Percentiles rank a stretch among this genome's conserved stretches.
phyloP scores from a whole-genome alignment of 192 early-diverging fungal species.

The Tieghemiomyces parasiticus region DNA sequence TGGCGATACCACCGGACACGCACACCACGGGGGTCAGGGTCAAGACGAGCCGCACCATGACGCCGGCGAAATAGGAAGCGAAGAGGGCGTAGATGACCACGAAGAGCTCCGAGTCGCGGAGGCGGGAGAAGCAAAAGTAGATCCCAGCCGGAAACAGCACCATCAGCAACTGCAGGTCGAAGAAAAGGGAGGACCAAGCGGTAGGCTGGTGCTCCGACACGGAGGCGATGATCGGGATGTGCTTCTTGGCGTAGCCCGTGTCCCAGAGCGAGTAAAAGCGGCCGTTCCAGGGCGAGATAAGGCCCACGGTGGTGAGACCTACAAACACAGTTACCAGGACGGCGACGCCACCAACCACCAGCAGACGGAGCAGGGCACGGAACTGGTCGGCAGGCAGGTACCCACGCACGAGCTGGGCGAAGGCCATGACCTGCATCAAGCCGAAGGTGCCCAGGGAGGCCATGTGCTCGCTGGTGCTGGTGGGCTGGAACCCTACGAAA shows the following conservation, averaged over 20 bases:
- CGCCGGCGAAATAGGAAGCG: slow-evolving; percentile 98
- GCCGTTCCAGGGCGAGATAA: slow-evolving; percentile 96
- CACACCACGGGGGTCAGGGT: slow-evolving; percentile 97
- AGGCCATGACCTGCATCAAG: slow-evolving; percentile 86
- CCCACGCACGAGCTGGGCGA: slow-evolving; percentile 67
- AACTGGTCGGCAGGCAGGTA: slow-evolving; percentile 75
- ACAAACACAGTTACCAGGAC: slow-evolving; percentile 45
- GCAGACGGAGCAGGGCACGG: slow-evolving; percentile 54
- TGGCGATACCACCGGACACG: slow-evolving; percentile 78
- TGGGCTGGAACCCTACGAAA: slow-evolving; percentile 99
- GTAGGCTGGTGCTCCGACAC: slow-evolving; percentile 99
- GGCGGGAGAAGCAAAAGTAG: slow-evolving; percentile 89
- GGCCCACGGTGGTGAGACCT: slow-evolving; percentile 58
- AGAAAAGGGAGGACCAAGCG: slow-evolving; percentile 98
- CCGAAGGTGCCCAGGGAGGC: slow-evolving; percentile 96
- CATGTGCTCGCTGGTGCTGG: slow-evolving; percentile 97
- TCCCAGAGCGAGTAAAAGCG: slow-evolving; percentile 99
- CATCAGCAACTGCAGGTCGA: slow-evolving; percentile 95
- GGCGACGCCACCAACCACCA: slow-evolving; percentile 34
- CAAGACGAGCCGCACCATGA: slow-evolving; percentile 99
- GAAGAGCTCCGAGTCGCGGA: slow-evolving; percentile 96
- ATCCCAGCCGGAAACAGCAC: slow-evolving; percentile 93
- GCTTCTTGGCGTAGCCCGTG: slow-evolving; percentile 98
- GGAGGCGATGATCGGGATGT: slow-evolving; percentile 99
- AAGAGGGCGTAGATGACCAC: slow-evolving; percentile 95